Evolutionary conservation across 257 asterid species (phyloP).

Genomic region (Salvia miltiorrhiza): DNA sequence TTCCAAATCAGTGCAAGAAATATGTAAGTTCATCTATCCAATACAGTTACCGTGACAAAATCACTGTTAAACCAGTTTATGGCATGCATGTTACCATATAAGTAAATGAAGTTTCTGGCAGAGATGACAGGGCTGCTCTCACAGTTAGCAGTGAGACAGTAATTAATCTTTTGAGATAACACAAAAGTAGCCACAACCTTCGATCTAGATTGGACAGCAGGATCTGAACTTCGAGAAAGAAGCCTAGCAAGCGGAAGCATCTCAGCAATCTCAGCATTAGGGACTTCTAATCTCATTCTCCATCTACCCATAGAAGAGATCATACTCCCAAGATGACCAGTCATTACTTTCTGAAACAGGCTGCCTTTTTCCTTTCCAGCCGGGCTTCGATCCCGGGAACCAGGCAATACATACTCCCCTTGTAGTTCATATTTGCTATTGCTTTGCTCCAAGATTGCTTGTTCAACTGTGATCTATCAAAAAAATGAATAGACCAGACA

Average conservation of each 20-base stretch:
- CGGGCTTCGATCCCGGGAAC: slow-evolving; percentile 84
- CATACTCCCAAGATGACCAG: slow-evolving; percentile 92
- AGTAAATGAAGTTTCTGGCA: neutral
- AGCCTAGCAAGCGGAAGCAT: slow-evolving; percentile 99
- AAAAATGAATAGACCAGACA: slow-evolving; percentile 24
- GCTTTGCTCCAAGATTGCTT: slow-evolving; percentile 89
- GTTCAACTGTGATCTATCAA: slow-evolving; percentile 86
- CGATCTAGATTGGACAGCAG: slow-evolving; percentile 95
- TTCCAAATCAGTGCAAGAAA: no score
- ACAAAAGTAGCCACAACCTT: slow-evolving; percentile 54
- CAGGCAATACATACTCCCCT: slow-evolving; percentile 99
- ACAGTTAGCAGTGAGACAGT: slow-evolving; percentile 1
- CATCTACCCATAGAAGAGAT: slow-evolving; percentile 99
- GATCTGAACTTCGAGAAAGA: slow-evolving; percentile 96
- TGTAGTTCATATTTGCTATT: slow-evolving; percentile 95
- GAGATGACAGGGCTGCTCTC: neutral
- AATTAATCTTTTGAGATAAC: slow-evolving; percentile 15
- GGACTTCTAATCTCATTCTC: slow-evolving; percentile 99
- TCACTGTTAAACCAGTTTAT: neutral
- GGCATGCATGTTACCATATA: neutral
- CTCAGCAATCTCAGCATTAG: slow-evolving; percentile 96
- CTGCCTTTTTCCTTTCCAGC: slow-evolving; percentile 83
- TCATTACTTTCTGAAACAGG: slow-evolving; percentile 87
- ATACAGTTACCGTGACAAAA: neutral
- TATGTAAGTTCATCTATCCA: neutral